Evolutionary conservation across 2,329 filamentous ascomycete genomes (phyloP).

Genomic region (Pestalotiopsis sp.): DNA sequence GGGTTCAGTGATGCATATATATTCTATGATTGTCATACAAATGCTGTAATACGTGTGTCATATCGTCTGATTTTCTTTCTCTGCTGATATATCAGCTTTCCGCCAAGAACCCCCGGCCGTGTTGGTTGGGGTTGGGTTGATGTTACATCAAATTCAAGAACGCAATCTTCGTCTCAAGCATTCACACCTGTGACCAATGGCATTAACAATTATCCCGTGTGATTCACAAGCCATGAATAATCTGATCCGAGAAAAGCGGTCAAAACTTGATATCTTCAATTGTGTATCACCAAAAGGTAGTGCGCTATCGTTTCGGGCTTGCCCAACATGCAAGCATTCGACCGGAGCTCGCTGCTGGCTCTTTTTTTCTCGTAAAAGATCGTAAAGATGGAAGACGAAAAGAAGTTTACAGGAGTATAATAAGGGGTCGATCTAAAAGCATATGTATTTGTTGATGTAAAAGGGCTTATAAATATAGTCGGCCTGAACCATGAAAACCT

Average conservation of each 20-base stretch:
- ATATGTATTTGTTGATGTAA: too few relatives aligned
- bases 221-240: not conserved
- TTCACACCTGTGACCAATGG: not conserved
- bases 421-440: too few relatives aligned
- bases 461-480: too few relatives aligned
- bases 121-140: not conserved
- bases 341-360: not conserved
- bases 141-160: not conserved
- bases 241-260: not conserved
- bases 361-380: not conserved
- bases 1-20: not conserved
- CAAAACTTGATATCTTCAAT: not conserved
- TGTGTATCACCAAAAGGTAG: not conserved
- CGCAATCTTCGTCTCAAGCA: not conserved
- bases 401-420: too few relatives aligned
- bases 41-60: not conserved
- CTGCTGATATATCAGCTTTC: not conserved
- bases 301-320: not conserved
- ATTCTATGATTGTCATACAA: not conserved
- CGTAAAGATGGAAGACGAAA: too few relatives aligned
- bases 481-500: too few relatives aligned
- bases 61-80: not conserved
- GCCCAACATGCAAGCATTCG: not conserved
- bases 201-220: not conserved
- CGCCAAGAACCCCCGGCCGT: not conserved